These are phyloP conservation scores for Talaromyces stipitatus DNA, from an alignment of 495 filamentous ascomycete species.

Conservation along the genomic window DNA sequence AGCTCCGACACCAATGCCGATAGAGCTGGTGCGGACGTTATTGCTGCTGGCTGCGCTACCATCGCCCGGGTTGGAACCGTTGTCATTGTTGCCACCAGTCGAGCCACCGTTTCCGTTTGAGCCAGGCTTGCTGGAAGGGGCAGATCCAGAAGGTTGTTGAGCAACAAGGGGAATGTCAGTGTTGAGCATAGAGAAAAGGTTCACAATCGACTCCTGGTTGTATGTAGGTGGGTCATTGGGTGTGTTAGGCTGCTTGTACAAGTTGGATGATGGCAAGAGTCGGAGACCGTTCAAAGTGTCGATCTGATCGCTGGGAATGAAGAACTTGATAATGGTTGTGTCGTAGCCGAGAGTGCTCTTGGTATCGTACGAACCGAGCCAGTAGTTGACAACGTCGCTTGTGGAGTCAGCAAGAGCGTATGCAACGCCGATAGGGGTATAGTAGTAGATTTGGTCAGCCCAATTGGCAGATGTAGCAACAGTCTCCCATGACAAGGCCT, in stretches of 20 bases:
- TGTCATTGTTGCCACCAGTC: constrained; percentile 7
- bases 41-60: constrained; percentile 44
- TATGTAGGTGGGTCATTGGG: constrained; percentile 16
- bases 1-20: constrained; percentile 73
- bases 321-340: constrained; percentile 71
- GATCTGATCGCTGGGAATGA: constrained; percentile 60
- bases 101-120: constrained; percentile 10
- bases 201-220: constrained; percentile 38
- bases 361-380: constrained; percentile 74
- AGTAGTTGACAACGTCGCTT: constrained; percentile 55
- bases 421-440: constrained; percentile 67
- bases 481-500: constrained; percentile 72
- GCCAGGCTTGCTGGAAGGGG: constrained; percentile 13
- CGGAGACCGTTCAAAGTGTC: constrained; percentile 55
- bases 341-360: constrained; percentile 61
- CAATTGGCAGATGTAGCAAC: constrained; percentile 62
- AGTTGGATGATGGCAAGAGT: constrained; percentile 53
- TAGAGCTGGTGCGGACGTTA: constrained; percentile 64
- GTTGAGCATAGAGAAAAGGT: constrained; percentile 76
- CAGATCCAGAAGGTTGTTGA: constrained; percentile 21
- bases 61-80: constrained; percentile 25
- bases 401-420: constrained; percentile 48
- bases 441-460: constrained; percentile 80
- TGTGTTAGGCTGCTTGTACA: constrained; percentile 60
- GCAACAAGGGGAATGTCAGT: constrained; percentile 68